Evolutionary conservation across 176 grass and related monocot genomes (phyloP).

Genomic region (Oryza officinalis): DNA sequence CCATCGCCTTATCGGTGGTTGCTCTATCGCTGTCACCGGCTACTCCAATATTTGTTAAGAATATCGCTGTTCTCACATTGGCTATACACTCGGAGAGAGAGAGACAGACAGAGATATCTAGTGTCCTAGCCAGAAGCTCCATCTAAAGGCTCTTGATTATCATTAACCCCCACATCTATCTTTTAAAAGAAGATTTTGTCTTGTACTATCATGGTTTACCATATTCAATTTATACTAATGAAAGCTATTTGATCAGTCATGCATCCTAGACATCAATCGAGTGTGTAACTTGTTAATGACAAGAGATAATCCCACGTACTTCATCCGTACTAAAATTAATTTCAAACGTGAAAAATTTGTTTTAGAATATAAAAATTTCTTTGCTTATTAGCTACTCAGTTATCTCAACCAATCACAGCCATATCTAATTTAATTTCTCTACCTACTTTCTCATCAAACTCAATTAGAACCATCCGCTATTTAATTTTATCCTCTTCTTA

Average conservation of each 20-base stretch:
- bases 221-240: neutral
- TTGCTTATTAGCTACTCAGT: no score
- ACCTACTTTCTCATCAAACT: no score
- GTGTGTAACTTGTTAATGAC: no score
- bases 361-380: no score
- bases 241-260: neutral
- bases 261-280: neutral
- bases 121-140: neutral
- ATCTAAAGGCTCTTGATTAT: conserved; percentile 14
- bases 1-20: conserved; percentile 25
- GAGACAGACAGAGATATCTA: neutral
- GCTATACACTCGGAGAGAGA: neutral
- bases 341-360: no score
- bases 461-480: no score
- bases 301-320: no score
- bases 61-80: neutral
- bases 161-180: neutral
- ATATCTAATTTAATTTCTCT: no score
- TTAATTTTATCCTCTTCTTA: no score
- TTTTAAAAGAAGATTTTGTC: neutral
- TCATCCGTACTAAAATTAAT: no score
- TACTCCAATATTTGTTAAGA: neutral
- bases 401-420: no score
- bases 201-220: neutral
- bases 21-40: conserved; percentile 20